phyloP scores from a whole-genome alignment of 441 rosid genomes.

The Pelargonium myrrhifolium region DNA sequence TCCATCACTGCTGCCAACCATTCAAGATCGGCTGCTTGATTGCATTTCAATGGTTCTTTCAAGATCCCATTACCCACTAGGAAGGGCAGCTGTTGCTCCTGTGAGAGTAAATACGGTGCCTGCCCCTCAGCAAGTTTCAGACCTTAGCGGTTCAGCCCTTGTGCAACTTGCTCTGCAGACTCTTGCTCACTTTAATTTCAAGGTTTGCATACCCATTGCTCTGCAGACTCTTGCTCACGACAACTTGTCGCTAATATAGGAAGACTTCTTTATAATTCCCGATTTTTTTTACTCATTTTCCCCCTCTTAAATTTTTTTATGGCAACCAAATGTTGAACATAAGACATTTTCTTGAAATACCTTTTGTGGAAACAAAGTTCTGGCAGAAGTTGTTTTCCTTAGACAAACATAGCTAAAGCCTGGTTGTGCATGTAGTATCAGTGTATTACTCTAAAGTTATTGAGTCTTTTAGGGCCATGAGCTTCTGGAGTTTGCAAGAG shows the following conservation, averaged over 20 bases:
- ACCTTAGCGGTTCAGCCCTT: conserved; percentile 60
- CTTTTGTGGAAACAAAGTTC: background rate
- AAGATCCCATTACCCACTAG: conserved; percentile 62
- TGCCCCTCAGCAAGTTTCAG: conserved; percentile 59
- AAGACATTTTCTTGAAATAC: background rate
- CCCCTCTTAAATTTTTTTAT: background rate
- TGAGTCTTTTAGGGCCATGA: conserved; percentile 79
- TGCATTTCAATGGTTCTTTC: conserved; percentile 85
- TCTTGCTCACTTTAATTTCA: conserved; percentile 89
- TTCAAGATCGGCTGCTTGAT: conserved; percentile 85
- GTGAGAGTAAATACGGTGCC: conserved; percentile 52
- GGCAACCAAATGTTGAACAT: background rate
- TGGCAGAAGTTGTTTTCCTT: background rate
- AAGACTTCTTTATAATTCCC: background rate
- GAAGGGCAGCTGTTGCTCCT: conserved; percentile 53
- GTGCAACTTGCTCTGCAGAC: conserved; percentile 98
- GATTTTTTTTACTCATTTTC: background rate
- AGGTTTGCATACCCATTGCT: conserved; percentile 40
- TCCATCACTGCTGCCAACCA: conserved; percentile 79
- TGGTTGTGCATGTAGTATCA: conserved; percentile 7
- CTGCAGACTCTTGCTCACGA: too few species aligned
- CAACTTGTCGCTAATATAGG: background rate
- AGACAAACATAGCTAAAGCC: conserved; percentile 8
- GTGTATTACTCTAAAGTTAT: conserved; percentile 26
- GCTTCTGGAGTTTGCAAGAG: conserved; percentile 94